These are phyloP conservation scores for Ormosia emarginata DNA, from an alignment of 306 rosid genomes.

Conservation along the genomic window DNA sequence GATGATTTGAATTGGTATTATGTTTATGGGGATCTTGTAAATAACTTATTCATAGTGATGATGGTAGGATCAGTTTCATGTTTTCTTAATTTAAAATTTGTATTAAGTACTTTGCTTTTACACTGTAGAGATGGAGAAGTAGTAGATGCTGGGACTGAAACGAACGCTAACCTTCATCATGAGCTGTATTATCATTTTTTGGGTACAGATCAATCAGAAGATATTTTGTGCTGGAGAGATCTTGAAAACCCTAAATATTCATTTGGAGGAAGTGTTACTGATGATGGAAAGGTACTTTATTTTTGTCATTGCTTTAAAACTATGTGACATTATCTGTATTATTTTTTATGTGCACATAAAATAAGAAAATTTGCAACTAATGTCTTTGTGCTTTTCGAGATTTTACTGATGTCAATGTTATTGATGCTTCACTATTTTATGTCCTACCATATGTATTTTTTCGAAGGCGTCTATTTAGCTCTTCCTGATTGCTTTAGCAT, in stretches of 20 bases:
- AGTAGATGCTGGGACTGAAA: slow-evolving; percentile 91
- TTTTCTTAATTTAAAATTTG: slow-evolving; percentile 1
- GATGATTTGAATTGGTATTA: neutral
- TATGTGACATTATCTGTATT: neutral
- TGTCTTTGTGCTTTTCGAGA: neutral
- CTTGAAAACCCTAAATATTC: slow-evolving; percentile 67
- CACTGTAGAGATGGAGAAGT: slow-evolving; percentile 62
- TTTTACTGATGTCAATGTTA: neutral
- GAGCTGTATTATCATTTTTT: slow-evolving; percentile 80
- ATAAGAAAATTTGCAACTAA: neutral
- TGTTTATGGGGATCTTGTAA: neutral
- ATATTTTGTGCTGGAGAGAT: slow-evolving; percentile 90
- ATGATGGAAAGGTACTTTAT: slow-evolving; percentile 76
- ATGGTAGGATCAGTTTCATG: neutral
- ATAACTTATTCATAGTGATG: neutral
- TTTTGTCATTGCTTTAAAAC: slow-evolving; percentile 15
- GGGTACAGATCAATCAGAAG: slow-evolving; percentile 83
- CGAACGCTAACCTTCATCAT: slow-evolving; percentile 72
- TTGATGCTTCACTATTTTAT: neutral
- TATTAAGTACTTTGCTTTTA: slow-evolving; percentile 18
- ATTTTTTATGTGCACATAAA: neutral
- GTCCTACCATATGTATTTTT: neutral
- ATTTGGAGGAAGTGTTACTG: slow-evolving; percentile 62
- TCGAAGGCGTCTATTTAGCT: neutral
- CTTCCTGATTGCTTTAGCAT: slow-evolving; percentile 8